Evolutionary conservation across 2,329 filamentous ascomycete species (phyloP).

Genomic region (Ascochyta rabiei): DNA sequence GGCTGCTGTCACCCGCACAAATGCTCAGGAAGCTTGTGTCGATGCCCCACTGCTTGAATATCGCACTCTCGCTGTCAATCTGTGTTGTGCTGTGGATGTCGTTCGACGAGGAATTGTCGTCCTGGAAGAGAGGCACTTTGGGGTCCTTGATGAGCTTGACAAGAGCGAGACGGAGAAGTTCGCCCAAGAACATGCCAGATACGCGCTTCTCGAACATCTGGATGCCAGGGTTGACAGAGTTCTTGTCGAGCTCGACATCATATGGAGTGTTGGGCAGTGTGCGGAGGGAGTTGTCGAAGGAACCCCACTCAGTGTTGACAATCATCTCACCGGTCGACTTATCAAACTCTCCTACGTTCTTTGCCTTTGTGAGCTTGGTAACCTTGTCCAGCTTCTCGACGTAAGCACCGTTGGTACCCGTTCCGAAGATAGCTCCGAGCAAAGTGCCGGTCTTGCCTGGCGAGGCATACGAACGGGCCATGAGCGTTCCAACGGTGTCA

Average conservation of each 20-base stretch:
- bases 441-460: conserved; percentile 85
- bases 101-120: conserved; percentile 74
- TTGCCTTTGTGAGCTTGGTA: conserved; percentile 68
- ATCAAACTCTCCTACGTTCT: conserved; percentile 67
- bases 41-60: conserved; percentile 84
- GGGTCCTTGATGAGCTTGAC: conserved; percentile 73
- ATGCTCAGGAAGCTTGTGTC: conserved; percentile 91
- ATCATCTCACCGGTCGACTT: conserved; percentile 90
- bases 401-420: conserved; percentile 96
- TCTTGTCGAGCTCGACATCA: conserved; percentile 77
- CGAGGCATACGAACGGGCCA: conserved; percentile 95
- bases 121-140: conserved; percentile 73
- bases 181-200: conserved; percentile 96
- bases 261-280: conserved; percentile 86
- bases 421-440: conserved; percentile 96
- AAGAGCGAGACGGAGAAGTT: conserved; percentile 82
- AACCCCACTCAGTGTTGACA: conserved; percentile 97
- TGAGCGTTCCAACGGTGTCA: conserved; percentile 95
- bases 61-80: conserved; percentile 59
- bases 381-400: conserved; percentile 89
- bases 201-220: conserved; percentile 99
- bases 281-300: conserved; percentile 91
- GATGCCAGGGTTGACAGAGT: conserved; percentile 87
- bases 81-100: conserved; percentile 70
- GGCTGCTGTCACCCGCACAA: conserved; percentile 78